Conservation (phyloP, 2,329 filamentous ascomycete genomes). For the Diatrype stigma region DNA sequence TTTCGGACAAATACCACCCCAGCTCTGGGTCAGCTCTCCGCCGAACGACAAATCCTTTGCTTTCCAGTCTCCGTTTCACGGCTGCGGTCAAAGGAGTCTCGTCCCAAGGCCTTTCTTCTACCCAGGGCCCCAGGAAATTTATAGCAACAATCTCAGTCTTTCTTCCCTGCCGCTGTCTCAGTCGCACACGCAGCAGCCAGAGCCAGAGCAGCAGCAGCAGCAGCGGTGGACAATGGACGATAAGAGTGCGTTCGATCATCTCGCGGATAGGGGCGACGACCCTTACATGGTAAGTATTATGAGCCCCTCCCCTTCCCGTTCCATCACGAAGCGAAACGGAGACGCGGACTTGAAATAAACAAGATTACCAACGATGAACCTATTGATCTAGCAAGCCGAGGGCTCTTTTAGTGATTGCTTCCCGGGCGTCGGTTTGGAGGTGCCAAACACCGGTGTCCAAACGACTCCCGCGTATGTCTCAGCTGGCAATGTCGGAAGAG, state of each 20-base stretch:
- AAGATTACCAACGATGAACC: conserved; percentile 9
- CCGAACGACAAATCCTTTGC: conserved; percentile 11
- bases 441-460: conserved; percentile 20
- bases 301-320: conserved; percentile 6
- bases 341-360: neutral
- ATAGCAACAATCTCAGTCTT: conserved; percentile 1
- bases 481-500: conserved; percentile 22
- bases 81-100: conserved; percentile 8
- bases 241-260: conserved; percentile 15
- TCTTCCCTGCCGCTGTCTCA: conserved; percentile 16
- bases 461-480: conserved; percentile 25
- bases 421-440: conserved; percentile 10
- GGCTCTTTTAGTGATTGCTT: conserved; percentile 14
- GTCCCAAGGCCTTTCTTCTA: conserved; percentile 1
- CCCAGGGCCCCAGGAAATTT: neutral
- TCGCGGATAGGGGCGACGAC: conserved; percentile 21
- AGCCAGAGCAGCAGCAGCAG: neutral
- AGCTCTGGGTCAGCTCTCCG: conserved; percentile 15
- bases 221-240: conserved; percentile 18
- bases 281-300: conserved; percentile 20
- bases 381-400: conserved; percentile 17
- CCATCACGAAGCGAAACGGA: neutral
- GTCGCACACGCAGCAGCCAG: conserved; percentile 3
- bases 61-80: conserved; percentile 18
- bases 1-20: conserved; percentile 16